Evolutionary conservation across 2,329 filamentous ascomycete genomes (phyloP).

Genomic region (Mariannaea elegans): DNA sequence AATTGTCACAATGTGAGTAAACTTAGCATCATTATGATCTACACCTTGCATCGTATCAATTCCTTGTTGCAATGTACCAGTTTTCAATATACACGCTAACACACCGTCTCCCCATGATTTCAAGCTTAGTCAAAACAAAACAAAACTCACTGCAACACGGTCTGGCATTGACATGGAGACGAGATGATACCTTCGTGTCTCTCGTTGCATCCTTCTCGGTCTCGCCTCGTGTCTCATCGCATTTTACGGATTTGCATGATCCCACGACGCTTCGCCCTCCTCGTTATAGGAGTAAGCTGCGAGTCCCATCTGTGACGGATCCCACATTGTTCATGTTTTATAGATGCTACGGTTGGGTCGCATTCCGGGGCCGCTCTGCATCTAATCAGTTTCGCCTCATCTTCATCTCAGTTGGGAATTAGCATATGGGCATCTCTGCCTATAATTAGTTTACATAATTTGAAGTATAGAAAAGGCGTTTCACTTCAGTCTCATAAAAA

Average conservation of each 20-base stretch:
- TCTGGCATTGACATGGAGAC: not conserved
- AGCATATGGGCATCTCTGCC: constrained; percentile 6
- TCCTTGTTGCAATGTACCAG: not conserved
- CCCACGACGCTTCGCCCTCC: not conserved
- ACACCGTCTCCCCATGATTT: constrained; percentile 1
- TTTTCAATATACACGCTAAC: not conserved
- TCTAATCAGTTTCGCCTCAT: constrained; percentile 11
- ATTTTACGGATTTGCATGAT: not conserved
- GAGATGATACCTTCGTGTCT: not conserved
- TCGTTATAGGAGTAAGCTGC: not conserved
- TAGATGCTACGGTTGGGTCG: constrained; percentile 8
- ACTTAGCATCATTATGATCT: not conserved
- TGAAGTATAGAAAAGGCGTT: not conserved
- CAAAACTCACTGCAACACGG: not conserved
- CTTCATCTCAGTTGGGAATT: constrained; percentile 4
- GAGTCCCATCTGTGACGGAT: constrained; percentile 5
- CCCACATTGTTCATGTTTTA: constrained; percentile 3
- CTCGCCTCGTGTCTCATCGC: constrained; percentile 4
- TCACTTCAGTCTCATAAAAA: constrained; percentile 17
- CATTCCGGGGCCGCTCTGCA: constrained; percentile 16
- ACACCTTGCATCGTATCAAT: not conserved
- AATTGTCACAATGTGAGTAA: not conserved
- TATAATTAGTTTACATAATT: not conserved
- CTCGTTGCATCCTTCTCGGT: constrained; percentile 4
- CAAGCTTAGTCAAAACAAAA: not conserved